Conservation (phyloP, 176 grass and related monocot species). For the Oryza punctata region DNA sequence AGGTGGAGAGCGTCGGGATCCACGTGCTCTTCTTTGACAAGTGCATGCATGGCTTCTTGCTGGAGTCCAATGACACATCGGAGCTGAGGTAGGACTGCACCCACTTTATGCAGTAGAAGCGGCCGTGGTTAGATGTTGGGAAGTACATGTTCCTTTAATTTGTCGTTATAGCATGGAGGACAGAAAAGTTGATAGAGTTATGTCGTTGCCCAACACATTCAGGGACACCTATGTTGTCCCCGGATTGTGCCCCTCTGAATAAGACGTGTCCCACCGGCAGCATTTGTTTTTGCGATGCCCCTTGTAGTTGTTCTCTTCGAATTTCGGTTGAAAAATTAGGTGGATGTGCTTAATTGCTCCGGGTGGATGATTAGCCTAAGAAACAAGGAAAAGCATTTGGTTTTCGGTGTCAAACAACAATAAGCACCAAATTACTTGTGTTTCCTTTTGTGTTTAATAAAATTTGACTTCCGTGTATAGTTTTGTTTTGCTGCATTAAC, state of each 20-base stretch:
- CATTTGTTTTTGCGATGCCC: neutral
- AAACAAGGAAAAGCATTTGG: neutral
- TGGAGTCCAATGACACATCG: conserved; percentile 7
- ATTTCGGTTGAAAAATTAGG: neutral
- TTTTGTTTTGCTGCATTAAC: neutral
- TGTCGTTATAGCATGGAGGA: conserved; percentile 16
- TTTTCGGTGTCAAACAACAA: neutral
- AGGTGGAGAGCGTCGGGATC: conserved; percentile 18
- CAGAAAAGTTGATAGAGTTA: neutral
- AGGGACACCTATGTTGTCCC: conserved; percentile 20
- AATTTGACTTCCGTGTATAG: neutral
- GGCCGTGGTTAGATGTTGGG: neutral
- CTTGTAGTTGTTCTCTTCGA: neutral
- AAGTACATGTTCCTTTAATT: neutral
- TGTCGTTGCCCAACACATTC: neutral
- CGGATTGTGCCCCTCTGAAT: neutral
- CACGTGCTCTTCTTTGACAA: conserved; percentile 39
- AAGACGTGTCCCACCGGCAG: neutral
- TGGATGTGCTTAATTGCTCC: neutral
- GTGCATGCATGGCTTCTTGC: conserved; percentile 16
- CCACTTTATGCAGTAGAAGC: conserved; percentile 18
- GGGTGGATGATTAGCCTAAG: neutral
- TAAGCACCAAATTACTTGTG: neutral
- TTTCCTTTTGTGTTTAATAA: neutral
- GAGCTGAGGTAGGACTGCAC: neutral